Base-by-base conservation (phyloP, 2,329 filamentous ascomycete genomes). In the Trichoderma lentiforme region DNA sequence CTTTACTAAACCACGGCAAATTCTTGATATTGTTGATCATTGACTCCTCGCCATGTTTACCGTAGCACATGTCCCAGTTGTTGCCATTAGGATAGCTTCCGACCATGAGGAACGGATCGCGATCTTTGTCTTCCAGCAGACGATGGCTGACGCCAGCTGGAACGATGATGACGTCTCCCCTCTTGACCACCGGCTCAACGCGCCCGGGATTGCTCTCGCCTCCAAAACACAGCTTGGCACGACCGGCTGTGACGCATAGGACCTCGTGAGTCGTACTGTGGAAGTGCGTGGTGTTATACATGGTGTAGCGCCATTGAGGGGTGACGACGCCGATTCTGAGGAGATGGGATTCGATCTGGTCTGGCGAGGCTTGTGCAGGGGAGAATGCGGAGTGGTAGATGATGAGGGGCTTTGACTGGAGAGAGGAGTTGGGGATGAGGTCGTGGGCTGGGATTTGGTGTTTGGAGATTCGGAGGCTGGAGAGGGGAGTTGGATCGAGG, bases 221-320 rank as follows among this genome's bases (percentile, higher is more conserved):
- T 5, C 91, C 90, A 74, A 93, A 92, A 73, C 89, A 91, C 1
- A 93, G 82, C 43, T 81, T 84, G 0, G 91, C 91, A 28, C 81
- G 83, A 0, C 91, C 90, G 3, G 80, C 80, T 56, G 85, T 84
- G 62, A 93, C 84, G 74, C 85, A 87, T 3, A 93, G 85, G 3
- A 92, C 86, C 80, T 93, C 90, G 77, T 93, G 90, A 0, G 88
- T 86, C 0, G 86, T 92, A 75, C 84, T 88, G 81, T 93, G 91
- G 79, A 91, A 93, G 80, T 93, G 91, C 1, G 86, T 88, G 6
- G 85, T 86, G 43, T 78, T 80, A 79, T 91, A 93, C 90, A 93
- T 93, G 18, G 88, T 89, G 80, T 90, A 92, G 30, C 88, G 84
- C 91, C 90, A 92, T 77, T 91, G 88, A 0, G 91, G 90, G 1